Evolutionary conservation across 768 basidiomycete species (phyloP).

Genomic region (Lentinula sp.): DNA sequence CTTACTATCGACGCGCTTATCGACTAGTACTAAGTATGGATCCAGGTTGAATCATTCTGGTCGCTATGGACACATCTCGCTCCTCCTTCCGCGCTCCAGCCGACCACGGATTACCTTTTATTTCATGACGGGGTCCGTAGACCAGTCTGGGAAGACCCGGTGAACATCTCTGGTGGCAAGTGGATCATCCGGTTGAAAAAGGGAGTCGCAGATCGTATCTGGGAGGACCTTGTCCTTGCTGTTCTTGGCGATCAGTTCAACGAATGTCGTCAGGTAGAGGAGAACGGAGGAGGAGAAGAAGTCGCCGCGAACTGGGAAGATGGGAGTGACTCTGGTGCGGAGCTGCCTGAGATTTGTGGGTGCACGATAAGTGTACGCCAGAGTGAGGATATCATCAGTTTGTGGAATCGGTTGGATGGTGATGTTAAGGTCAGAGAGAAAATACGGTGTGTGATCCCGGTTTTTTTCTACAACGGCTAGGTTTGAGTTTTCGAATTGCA

Average conservation of each 20-base stretch:
- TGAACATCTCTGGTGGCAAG: conserved; percentile 84
- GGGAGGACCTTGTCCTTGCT: conserved; percentile 86
- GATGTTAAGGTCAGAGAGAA: conserved; percentile 73
- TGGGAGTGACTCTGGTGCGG: conserved; percentile 27
- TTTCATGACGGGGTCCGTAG: conserved; percentile 82
- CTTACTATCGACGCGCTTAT: conserved; percentile 7
- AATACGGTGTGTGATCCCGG: conserved; percentile 56
- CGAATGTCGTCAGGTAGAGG: conserved; percentile 43
- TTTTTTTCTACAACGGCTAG: neutral
- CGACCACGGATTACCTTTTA: conserved; percentile 92
- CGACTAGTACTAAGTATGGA: neutral
- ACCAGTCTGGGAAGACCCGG: conserved; percentile 95
- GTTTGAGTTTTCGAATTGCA: conserved; percentile 1
- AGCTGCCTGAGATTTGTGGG: conserved; percentile 85
- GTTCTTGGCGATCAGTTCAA: conserved; percentile 90
- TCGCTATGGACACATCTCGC: conserved; percentile 88
- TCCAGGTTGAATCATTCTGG: conserved; percentile 94
- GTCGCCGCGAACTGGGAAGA: conserved; percentile 29
- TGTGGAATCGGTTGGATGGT: conserved; percentile 86
- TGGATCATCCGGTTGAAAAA: conserved; percentile 94
- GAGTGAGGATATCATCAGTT: conserved; percentile 87
- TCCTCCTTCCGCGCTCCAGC: conserved; percentile 74
- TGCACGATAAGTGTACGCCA: conserved; percentile 92
- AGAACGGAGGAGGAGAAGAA: conserved; percentile 13
- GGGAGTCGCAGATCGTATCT: conserved; percentile 83